Conservation (phyloP, 2,329 filamentous ascomycete genomes). For the Lachnellula subtilissima region DNA sequence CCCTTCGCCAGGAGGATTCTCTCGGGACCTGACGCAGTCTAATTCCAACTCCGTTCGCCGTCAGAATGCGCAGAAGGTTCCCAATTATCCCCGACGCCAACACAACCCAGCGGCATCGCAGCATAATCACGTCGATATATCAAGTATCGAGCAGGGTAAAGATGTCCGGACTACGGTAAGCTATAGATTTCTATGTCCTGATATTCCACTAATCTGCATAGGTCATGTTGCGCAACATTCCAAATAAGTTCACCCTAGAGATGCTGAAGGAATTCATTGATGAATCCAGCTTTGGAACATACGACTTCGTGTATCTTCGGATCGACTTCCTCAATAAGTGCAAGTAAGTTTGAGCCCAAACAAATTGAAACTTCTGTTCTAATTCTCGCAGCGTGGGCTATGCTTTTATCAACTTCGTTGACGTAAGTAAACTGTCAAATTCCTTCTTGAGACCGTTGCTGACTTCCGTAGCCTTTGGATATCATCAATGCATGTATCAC, state of each 20-base stretch:
- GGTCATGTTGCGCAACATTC: conserved; percentile 95
- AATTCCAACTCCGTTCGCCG: conserved; percentile 18
- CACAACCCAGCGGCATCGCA: conserved; percentile 41
- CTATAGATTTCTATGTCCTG: conserved; percentile 8
- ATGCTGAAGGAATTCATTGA: conserved; percentile 78
- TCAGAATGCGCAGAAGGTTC: conserved; percentile 37
- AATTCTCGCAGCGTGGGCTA: conserved; percentile 73
- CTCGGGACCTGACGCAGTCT: conserved; percentile 6
- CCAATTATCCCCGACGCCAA: conserved; percentile 33
- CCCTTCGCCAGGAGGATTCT: conserved; percentile 6
- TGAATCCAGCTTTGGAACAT: conserved; percentile 71
- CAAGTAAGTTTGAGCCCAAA: conserved; percentile 54
- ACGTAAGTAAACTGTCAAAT: conserved; percentile 47
- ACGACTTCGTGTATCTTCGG: conserved; percentile 92
- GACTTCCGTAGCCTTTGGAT: conserved; percentile 56
- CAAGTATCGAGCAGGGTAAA: conserved; percentile 57
- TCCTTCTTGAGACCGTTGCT: conserved; percentile 27
- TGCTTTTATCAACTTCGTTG: conserved; percentile 91
- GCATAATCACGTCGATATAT: conserved; percentile 59
- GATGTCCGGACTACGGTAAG: conserved; percentile 73
- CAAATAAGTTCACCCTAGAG: conserved; percentile 77
- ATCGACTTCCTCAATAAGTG: conserved; percentile 83
- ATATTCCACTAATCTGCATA: conserved; percentile 31
- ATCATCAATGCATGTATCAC: conserved; percentile 56
- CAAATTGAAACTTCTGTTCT: conserved; percentile 30